phyloP scores from a whole-genome alignment of 495 filamentous ascomycete genomes.

The Aspergillus ostianus region DNA sequence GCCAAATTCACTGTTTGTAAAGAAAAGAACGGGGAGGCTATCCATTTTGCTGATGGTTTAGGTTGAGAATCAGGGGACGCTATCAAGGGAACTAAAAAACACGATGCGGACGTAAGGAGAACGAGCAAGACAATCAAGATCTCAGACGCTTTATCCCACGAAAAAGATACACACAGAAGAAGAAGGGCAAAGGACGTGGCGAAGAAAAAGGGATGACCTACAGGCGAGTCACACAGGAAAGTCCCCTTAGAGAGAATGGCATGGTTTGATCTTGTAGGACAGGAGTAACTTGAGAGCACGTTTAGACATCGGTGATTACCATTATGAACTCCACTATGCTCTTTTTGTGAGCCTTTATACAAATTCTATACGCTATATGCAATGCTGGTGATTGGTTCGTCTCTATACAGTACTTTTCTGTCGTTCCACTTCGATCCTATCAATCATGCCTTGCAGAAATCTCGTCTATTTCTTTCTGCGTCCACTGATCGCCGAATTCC shows the following conservation, averaged over 20 bases:
- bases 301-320: background rate
- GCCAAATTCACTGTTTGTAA: constrained; percentile 48
- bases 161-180: background rate
- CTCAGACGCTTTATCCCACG: too few relatives aligned
- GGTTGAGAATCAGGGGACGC: background rate
- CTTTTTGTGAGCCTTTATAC: background rate
- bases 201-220: too few relatives aligned
- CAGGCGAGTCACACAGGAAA: background rate
- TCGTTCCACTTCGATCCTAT: background rate
- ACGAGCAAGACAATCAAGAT: background rate
- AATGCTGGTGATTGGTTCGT: background rate
- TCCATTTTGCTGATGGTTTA: constrained; percentile 6
- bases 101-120: background rate
- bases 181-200: background rate
- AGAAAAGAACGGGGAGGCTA: constrained; percentile 32
- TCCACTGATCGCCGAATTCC: constrained; percentile 30
- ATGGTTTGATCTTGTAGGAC: background rate
- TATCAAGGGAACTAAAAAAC: constrained; percentile 3
- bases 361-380: background rate
- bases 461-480: background rate
- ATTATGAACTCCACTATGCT: background rate
- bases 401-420: background rate
- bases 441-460: background rate
- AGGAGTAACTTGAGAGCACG: background rate
- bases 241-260: background rate